A percentile compares a stretch with the other conserved stretches of the same genome.
Evolutionary conservation across 768 basidiomycete genomes (phyloP).

Genomic region (Lyophyllum atratum): DNA sequence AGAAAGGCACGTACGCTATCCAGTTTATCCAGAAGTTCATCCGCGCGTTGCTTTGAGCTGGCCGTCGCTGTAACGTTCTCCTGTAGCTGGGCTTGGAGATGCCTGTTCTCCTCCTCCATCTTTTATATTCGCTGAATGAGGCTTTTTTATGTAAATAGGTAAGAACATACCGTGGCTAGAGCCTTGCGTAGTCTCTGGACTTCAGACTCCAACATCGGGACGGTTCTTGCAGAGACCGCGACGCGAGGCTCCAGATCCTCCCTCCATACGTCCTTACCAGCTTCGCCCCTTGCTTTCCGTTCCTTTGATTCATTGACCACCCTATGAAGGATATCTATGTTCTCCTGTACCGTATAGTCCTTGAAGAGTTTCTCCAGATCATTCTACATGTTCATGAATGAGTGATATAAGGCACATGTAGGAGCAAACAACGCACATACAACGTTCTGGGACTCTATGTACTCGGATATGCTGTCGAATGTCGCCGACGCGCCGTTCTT

Average conservation of each 20-base stretch:
- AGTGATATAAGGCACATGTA: background rate
- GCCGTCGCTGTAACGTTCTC: conserved; percentile 46
- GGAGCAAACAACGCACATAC: conserved; percentile 32
- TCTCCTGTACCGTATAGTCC: conserved; percentile 66
- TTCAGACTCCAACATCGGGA: conserved; percentile 57
- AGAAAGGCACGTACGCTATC: conserved; percentile 45
- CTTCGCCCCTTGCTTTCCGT: conserved; percentile 48
- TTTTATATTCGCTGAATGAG: conserved; percentile 26
- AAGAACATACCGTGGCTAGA: conserved; percentile 37
- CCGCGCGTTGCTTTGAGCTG: conserved; percentile 45
- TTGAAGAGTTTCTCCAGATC: conserved; percentile 71
- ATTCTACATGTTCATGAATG: conserved; percentile 38
- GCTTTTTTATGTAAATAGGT: background rate
- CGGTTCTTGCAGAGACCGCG: conserved; percentile 62
- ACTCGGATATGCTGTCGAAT: conserved; percentile 67
- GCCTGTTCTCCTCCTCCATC: conserved; percentile 60
- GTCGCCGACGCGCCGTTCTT: conserved; percentile 61
- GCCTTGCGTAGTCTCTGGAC: conserved; percentile 37
- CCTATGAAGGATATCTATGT: conserved; percentile 69
- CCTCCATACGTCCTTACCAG: conserved; percentile 62
- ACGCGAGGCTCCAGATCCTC: conserved; percentile 62
- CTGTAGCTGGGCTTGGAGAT: conserved; percentile 49
- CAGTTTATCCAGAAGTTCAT: conserved; percentile 51
- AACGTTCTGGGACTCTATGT: conserved; percentile 66
- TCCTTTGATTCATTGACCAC: conserved; percentile 70